A percentile compares a stretch with the other conserved stretches of the same genome.
phyloP scores from a whole-genome alignment of 1,284 basidiomycete genomes.

The Sanghuangporus baumii region DNA sequence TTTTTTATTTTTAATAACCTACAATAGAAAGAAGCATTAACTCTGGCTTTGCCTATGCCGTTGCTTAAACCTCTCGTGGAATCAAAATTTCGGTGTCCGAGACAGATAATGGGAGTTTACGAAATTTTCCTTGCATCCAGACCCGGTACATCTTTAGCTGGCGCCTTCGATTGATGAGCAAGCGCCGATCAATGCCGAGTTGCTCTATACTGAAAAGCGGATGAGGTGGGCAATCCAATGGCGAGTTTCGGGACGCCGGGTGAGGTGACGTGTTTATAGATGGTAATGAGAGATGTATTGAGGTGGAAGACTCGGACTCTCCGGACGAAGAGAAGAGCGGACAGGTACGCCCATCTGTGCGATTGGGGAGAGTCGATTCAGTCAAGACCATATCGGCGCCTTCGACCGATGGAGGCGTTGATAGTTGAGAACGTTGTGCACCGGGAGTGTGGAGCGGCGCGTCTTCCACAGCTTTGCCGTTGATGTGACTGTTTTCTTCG shows the following conservation, averaged over 20 bases:
- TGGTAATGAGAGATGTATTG: neutral
- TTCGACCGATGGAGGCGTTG: neutral
- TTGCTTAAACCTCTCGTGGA: neutral
- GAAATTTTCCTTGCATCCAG: constrained; percentile 90
- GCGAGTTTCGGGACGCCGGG: neutral
- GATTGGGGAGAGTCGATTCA: neutral
- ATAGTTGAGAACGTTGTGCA: constrained; percentile 3
- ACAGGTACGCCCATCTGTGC: neutral
- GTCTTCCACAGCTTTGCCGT: constrained; percentile 17
- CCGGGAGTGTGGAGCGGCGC: constrained; percentile 10
- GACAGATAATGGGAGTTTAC: constrained; percentile 34
- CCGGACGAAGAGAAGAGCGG: constrained; percentile 38
- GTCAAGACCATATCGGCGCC: neutral
- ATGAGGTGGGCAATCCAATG: constrained; percentile 23
- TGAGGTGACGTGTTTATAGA: neutral
- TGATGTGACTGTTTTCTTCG: constrained; percentile 25
- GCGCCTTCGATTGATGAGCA: constrained; percentile 88
- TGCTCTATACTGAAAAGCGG: constrained; percentile 69
- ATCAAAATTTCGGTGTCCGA: neutral
- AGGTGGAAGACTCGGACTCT: constrained; percentile 25
- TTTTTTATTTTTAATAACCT: no score
- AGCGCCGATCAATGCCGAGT: constrained; percentile 82
- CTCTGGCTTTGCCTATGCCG: no score
- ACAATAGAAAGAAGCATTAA: no score
- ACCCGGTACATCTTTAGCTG: constrained; percentile 94